Base-by-base conservation (phyloP, 371 early-diverging fungal species). In the Zychaea mexicana region DNA sequence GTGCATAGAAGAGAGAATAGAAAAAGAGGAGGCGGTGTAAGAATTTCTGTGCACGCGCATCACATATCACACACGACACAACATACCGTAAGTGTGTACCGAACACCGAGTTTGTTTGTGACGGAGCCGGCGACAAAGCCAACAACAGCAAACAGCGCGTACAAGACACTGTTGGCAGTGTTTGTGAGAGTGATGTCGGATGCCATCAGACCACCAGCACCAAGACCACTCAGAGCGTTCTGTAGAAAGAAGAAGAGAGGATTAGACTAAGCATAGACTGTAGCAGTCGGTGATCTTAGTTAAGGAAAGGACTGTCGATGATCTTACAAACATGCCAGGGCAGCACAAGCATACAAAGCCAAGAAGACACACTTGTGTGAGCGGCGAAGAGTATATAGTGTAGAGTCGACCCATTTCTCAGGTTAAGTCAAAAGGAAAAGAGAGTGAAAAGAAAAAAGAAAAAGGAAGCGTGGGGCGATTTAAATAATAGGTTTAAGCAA, bases 341-440 rank as follows among this genome's bases (percentile, higher is more conserved):
- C 91, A 91, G 54, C 88, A 85, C 62, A 92, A 86, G 70, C 92
- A 91, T 49, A 93, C 90, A 24, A 93, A 69, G 10, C 92, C 91
- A 8, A 93, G 72, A n/a, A 92, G 72, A 22, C 86, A 61, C 31
- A 93, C 82, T 64, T 93, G 93, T 28, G 81, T 72, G 67, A 89
- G 58, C 0, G 91, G 86, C n/a, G 84, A 46, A 36, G 52, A 13
- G 17, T 61, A 52, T 15, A 53, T 52, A 27, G 52, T 39, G 28
- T 53, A 61, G 13, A 61, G 38, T 42, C 13, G 36, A 53, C 62
- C 54, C 62, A 61, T 61, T 27, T 24, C 12, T 24, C 8, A 49
- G 6, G 15, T 36, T 9, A 49, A 49, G 49, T 49, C 5, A 22
- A 49, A 49, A 49, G n/a, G 12, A 47, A 26, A 47, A 7, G 24